Base-by-base conservation (phyloP, 148 eudicot species). In the Fagopyrum tataricum region DNA sequence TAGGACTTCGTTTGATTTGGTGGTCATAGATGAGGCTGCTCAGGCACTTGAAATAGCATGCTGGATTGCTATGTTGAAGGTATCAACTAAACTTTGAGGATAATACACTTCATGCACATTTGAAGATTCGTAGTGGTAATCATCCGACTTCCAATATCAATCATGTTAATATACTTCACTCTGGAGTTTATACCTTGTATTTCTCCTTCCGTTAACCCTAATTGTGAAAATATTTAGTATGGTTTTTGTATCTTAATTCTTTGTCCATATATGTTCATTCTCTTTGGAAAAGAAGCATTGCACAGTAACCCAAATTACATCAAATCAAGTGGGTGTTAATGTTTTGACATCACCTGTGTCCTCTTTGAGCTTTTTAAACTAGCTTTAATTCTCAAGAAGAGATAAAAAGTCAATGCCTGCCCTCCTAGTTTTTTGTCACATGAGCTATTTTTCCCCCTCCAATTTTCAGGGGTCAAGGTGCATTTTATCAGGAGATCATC, bases 21-120 rank as follows among this genome's bases (percentile, higher is more conserved):
- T 94, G 72, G 87, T 94, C 41, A 94, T 94, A 74, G 98, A 94
- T 79, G 98, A 94, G 88, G 98, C 98, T 83, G 98, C 98, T 64
- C 98, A 94, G 77, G 98, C 98, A 49, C 92, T 94, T 74, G 98
- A 94, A 81, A 79, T 94, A 78, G 95, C 97, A 66, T 94, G 97
- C 83, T 94, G 98, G 98, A 94, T 94, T 76, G 98, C 97, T 77
- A 85, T 94, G 44, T 74, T 94, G 48, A 94, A 94, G 98, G 98
- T 88, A 81, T 73, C 56, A 17, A 61, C 44, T 53, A 21, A 49
- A 53, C 15, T 51, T 31, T 64, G 17, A 14, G 42, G 17, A 37
- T 62, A 17, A 26, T 7, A 26, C 26, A 18, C 42, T 24, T 55
- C 47, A 66, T 12, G 14, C 20, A 66, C 21, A 3, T 12, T 42